phyloP scores from a whole-genome alignment of 164 flowering plant species.

The Malania oleifera region DNA sequence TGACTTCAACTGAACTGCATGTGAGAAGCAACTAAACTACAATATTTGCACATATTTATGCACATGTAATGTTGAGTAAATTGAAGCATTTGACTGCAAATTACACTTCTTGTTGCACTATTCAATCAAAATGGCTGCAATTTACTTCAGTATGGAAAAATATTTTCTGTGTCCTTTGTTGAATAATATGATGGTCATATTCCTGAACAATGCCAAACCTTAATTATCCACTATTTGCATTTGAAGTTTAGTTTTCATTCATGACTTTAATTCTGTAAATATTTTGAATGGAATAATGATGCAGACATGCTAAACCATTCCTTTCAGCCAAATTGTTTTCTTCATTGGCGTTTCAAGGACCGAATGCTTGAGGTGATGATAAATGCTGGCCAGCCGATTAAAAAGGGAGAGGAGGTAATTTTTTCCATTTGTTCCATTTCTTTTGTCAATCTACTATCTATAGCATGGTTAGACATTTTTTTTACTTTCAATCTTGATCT shows the following conservation, averaged over 20 bases:
- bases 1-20: too few relatives aligned
- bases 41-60: too few relatives aligned
- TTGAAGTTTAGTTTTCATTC: too few relatives aligned
- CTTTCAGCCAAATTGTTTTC: constrained; percentile 84
- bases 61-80: too few relatives aligned
- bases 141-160: too few relatives aligned
- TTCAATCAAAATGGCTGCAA: background rate
- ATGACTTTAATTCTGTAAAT: background rate
- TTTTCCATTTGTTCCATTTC: background rate
- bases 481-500: constrained; percentile 1
- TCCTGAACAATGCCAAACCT: too few relatives aligned
- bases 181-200: too few relatives aligned
- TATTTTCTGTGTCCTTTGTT: too few relatives aligned
- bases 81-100: background rate
- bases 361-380: constrained; percentile 99
- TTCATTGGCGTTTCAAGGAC: constrained; percentile 96
- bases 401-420: constrained; percentile 81
- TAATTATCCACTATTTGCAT: too few relatives aligned
- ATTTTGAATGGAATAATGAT: constrained; percentile 10
- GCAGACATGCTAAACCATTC: constrained; percentile 98
- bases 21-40: too few relatives aligned
- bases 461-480: background rate
- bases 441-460: background rate
- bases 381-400: constrained; percentile 85
- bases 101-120: background rate